Evolutionary conservation across 140 eudicot genomes (phyloP), one percentile per base, ranked within the genome.

Genomic region (Bidens hawaiensis): DNA sequence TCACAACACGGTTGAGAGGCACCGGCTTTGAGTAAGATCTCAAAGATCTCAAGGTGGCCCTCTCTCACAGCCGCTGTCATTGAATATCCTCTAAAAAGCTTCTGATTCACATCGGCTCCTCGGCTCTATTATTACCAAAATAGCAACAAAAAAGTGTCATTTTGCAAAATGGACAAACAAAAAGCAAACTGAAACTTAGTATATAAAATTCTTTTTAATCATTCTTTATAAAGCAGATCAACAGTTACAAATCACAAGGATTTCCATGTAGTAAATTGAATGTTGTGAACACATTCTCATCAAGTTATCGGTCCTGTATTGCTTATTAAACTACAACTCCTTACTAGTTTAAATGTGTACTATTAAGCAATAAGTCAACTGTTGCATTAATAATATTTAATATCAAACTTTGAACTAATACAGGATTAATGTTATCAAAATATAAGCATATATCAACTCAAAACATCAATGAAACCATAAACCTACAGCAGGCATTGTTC

Each of bases 51-150:
- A 41, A 67, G 17, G 48, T 85, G 89, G 48, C 87, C 94, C 87
- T 88, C 95, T 76, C 95, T 76, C 18, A 80, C 89, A 50, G 99
- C 96, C 3, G 90, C 94, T 50, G 96, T 84, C 51, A 83, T 70
- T 18, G 96, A 70, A 70, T 69, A 88, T 57, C 99, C 99, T 68
- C 87, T 73, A 51, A 93, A 93, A 1, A 85, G 82, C 66, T 65
- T 81, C 72, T 82, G 93, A 83, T 93, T 93, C 40, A 85, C 90
- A 60, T 93, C 87, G 6, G 99, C 99, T 68, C 96, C 96, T 43
- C 46, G 64, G 56, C 79, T 72, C 99, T 93, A 78, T 57, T 65
- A 80, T 54, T 76, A 30, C 62, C 58, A 38, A 48, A 46, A 52
- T 13, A 54, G 11, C 57, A 69, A 69, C 63, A 69, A 58, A 55